Base-by-base conservation (phyloP, 192 early-diverging fungal genomes). In the Umbelopsis isabellina region DNA sequence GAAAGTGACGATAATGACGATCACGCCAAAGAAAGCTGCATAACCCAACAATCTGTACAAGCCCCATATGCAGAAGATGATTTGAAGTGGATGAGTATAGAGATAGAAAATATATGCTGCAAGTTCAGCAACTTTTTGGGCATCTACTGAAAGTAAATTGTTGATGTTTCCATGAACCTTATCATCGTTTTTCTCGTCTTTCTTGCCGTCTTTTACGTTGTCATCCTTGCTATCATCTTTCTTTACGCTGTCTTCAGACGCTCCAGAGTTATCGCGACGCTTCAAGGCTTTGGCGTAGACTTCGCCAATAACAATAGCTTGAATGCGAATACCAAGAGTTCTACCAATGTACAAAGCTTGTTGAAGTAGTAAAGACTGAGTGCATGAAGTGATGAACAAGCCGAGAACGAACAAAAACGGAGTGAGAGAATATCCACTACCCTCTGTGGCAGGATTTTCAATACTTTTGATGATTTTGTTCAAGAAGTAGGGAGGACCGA, bases 11-110 rank as follows among this genome's bases (percentile, higher is more conserved):
- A 90, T 71, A 27, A 94, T 89, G 37, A 90, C 80, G 0, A 79
- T 73, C 11, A 97, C 82, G 12, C 94, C 95, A 47, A 90, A 88
- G n/a, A 97, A 58, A 20, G 94, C 94, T 10, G 95, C 85, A 18
- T 84, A 79, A 20, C 97, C 97, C 53, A 98, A 80, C 37, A 98
- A 79, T 51, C 73, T 75, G 70, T 94, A 90, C 51, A 98, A 80
- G 68, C 85, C 86, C 73, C 80, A 77, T 10, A 92, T 75, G n/a
- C 88, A 90, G 16, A 94, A 75, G 20, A 86, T 30, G 47, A 93
- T 83, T 53, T 88, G 85, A 21, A 92, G 73, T 7, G 92, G 92
- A 53, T 82, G 83, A n/a, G 77, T 80, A 67, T 91, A 90, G 13
- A 92, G 71, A 21, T 87, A 84, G 71, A 87, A 82, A 27, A 90